These are phyloP conservation scores for Rubia tinctorum DNA, from an alignment of 305 asterid genomes.

Conservation along the genomic window DNA sequence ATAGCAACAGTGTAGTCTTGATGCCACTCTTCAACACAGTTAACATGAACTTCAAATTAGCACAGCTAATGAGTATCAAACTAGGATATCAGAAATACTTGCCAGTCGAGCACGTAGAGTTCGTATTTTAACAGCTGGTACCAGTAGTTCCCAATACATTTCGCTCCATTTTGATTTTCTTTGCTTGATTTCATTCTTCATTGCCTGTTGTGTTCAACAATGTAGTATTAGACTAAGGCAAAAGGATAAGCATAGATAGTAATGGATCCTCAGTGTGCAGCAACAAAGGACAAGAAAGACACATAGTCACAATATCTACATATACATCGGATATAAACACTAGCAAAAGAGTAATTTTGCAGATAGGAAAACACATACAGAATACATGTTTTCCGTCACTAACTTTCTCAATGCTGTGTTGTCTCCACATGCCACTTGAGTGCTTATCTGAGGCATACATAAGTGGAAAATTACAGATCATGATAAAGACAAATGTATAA, in stretches of 20 bases:
- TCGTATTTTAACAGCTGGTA: constrained; percentile 75
- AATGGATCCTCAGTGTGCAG: background rate
- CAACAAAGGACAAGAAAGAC: background rate
- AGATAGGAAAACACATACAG: constrained; percentile 56
- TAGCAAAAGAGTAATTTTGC: background rate
- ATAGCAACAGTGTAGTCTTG: background rate
- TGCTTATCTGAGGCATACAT: constrained; percentile 58
- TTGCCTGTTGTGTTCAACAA: constrained; percentile 48
- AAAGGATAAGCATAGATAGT: background rate
- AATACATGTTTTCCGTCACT: constrained; percentile 90
- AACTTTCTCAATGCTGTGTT: constrained; percentile 67
- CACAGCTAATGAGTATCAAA: background rate
- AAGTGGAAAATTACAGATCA: background rate
- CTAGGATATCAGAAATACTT: constrained; percentile 32
- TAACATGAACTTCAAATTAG: constrained; percentile 3
- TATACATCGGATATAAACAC: background rate
- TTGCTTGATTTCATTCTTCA: constrained; percentile 95
- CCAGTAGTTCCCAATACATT: constrained; percentile 85
- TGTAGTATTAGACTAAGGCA: background rate
- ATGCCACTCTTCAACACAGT: background rate
- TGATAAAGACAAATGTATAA: constrained; percentile 12
- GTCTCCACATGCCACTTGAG: constrained; percentile 83
- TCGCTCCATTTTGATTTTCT: constrained; percentile 72
- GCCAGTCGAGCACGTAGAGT: constrained; percentile 96
- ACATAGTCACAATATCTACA: background rate